These are phyloP conservation scores for Chytriomyces hyalinus DNA, from an alignment of 192 early-diverging fungal species.

Conservation along the genomic window DNA sequence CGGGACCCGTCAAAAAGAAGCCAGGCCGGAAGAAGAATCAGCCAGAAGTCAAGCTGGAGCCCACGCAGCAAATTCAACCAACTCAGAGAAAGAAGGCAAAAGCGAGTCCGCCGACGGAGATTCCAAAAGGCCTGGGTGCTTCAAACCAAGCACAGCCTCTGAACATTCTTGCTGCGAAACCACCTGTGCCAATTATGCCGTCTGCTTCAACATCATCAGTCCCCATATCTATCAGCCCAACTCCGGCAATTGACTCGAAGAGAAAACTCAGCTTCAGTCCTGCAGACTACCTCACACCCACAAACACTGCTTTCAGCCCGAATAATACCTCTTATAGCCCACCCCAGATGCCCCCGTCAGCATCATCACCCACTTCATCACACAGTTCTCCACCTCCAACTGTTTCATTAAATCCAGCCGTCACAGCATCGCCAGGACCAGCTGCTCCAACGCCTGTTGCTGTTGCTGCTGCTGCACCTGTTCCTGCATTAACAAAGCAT, in stretches of 20 bases:
- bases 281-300: constrained; percentile 42
- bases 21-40: constrained; percentile 38
- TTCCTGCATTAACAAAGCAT: constrained; percentile 67
- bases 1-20: constrained; percentile 36
- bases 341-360: constrained; percentile 22
- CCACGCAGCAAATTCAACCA: not conserved
- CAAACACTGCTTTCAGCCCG: constrained; percentile 44
- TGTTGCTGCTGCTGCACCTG: constrained; percentile 31
- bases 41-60: not conserved
- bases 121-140: not conserved
- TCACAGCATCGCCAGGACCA: not conserved
- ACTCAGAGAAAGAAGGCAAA: not conserved
- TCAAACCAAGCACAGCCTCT: not conserved
- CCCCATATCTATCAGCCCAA: constrained; percentile 15
- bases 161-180: not conserved
- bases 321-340: constrained; percentile 37
- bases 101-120: not conserved
- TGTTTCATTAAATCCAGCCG: constrained; percentile 40
- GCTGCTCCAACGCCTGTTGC: constrained; percentile 6
- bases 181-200: not conserved
- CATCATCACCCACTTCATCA: not conserved
- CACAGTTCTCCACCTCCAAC: not conserved
- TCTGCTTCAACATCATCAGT: not conserved
- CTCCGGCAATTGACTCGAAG: constrained; percentile 12
- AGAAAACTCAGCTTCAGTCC: constrained; percentile 24